A percentile compares a stretch with the other conserved stretches of the same genome.
Conservation (phyloP, 2,329 filamentous ascomycete genomes). For the Hymenoscyphus scutula region DNA sequence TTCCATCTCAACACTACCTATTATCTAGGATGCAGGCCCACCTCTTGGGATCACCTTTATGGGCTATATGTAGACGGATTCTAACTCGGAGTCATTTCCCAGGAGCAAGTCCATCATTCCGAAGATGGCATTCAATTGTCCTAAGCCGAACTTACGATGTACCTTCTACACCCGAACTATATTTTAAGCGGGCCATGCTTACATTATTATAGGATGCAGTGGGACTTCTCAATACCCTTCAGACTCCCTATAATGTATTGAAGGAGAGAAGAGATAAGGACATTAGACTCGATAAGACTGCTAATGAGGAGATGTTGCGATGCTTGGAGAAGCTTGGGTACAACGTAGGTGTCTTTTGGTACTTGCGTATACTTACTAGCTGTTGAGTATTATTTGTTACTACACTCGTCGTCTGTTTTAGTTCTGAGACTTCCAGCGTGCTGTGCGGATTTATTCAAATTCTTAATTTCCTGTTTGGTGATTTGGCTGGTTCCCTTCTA, state of each 20-base stretch:
- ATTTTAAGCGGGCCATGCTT: slow-evolving; percentile 2
- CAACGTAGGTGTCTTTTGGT: slow-evolving; percentile 43
- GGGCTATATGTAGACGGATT: background rate
- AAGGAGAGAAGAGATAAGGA: slow-evolving; percentile 76
- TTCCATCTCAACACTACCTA: background rate
- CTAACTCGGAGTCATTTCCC: background rate
- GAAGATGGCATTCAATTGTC: slow-evolving; percentile 3
- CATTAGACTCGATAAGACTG: slow-evolving; percentile 63
- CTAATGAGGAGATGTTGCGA: slow-evolving; percentile 75
- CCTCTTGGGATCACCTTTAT: background rate
- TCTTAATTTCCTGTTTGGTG: no score
- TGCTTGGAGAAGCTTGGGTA: slow-evolving; percentile 80
- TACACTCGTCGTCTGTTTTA: no score
- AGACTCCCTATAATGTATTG: slow-evolving; percentile 80
- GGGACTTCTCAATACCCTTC: slow-evolving; percentile 80
- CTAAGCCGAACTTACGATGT: slow-evolving; percentile 17
- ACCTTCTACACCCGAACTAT: background rate
- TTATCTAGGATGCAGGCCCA: background rate
- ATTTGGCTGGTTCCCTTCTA: no score
- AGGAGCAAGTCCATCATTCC: background rate
- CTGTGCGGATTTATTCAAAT: no score
- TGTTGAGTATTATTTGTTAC: no score
- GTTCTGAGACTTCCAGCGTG: no score
- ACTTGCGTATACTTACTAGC: background rate
- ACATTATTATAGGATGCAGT: slow-evolving; percentile 74